Evolutionary conservation across 2,329 filamentous ascomycete genomes (phyloP), one percentile per base, ranked within the genome.

Genomic region (Fusarium annulatum): DNA sequence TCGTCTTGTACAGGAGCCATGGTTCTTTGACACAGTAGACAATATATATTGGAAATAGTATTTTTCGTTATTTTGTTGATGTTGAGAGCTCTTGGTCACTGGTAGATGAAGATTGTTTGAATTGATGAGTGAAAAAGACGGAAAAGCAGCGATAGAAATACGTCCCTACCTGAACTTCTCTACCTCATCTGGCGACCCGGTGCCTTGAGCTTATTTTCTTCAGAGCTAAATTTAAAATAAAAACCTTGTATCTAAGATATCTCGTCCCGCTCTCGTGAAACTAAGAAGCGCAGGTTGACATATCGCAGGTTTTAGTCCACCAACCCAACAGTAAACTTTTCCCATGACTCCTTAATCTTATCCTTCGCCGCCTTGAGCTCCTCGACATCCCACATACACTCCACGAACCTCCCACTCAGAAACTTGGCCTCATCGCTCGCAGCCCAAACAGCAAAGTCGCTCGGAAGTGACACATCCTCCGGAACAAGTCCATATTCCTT

Each of bases 361-460:
- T 79, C 76, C 9, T 80, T 81, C 42, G 77, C 76, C 2, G 79
- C 77, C 74, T 84, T 84, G 39, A 88, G 80, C 71, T 88, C 86
- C 43, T 85, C 81, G 1, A 88, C 82, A 74, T 88, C 87, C 86
- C 86, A 88, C 28, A 85, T 85, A 16, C 83, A 81, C 83, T 85
- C 88, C 1, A 88, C 73, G 28, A 85, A 84, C 52, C 84, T 85
- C 7, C 83, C 80, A 45, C 82, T 84, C 33, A 88, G 73, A 68
- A 88, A 88, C 10, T 69, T 74, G 0, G 86, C 85, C 69, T 88
- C 85, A 2, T 81, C 72, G 33, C 81, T 84, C 1, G 83, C 80
- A 33, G 84, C 76, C 86, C 86, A 87, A 10, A 87, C 80, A 7
- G 78, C 66, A 72, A 87, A 87, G 63, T 82, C 77, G 1, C 78